phyloP scores from a whole-genome alignment of 1,284 basidiomycete genomes.

The Pyrrhoderma noxium region DNA sequence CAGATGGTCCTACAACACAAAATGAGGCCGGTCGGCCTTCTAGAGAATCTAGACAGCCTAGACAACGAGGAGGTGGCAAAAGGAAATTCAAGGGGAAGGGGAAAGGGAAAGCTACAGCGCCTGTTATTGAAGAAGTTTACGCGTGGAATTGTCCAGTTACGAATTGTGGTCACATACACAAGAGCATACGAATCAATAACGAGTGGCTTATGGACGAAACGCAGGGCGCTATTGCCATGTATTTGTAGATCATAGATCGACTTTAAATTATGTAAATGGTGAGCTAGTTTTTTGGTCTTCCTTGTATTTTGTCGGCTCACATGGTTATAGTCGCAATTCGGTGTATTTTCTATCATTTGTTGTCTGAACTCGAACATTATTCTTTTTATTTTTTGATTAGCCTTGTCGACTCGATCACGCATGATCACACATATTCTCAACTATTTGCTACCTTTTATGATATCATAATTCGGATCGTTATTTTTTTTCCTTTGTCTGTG shows the following conservation, averaged over 20 bases:
- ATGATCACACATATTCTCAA: no score
- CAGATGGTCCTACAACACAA: neutral
- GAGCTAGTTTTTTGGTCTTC: no score
- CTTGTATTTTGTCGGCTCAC: no score
- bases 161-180: conserved; percentile 45
- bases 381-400: no score
- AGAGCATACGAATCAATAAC: conserved; percentile 47
- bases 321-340: no score
- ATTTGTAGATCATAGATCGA: conserved; percentile 28
- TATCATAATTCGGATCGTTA: no score
- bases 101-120: conserved; percentile 22
- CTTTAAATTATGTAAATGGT: neutral
- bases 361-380: no score
- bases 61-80: conserved; percentile 21
- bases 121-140: conserved; percentile 36
- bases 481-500: no score
- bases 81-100: conserved; percentile 33
- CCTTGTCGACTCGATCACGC: no score
- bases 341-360: no score
- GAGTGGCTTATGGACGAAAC: conserved; percentile 41
- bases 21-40: neutral
- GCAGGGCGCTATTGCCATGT: conserved; percentile 42
- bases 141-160: conserved; percentile 60
- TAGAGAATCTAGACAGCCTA: neutral
- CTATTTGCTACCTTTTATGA: no score